phyloP scores from a whole-genome alignment of 2,329 filamentous ascomycete genomes.

The Ascochyta fabae region DNA sequence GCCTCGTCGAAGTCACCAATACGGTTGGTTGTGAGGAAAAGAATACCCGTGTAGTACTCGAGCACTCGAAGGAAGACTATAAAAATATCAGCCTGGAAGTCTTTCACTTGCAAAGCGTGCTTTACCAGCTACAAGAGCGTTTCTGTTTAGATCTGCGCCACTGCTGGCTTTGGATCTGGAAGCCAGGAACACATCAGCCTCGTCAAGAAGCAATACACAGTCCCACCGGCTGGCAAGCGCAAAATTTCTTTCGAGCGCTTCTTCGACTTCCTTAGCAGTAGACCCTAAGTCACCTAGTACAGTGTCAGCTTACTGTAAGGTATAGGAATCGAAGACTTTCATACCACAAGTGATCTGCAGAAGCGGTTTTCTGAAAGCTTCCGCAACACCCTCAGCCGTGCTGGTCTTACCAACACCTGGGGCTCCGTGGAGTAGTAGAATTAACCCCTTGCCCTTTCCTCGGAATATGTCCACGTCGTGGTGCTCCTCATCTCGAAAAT shows the following conservation, averaged over 20 bases:
- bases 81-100: no score
- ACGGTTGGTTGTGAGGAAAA: slow-evolving; percentile 45
- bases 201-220: slow-evolving; percentile 41
- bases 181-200: slow-evolving; percentile 49
- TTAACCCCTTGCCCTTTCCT: slow-evolving; percentile 27
- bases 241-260: slow-evolving; percentile 21
- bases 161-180: slow-evolving; percentile 19
- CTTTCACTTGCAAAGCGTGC: no score
- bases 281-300: no score
- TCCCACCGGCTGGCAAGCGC: slow-evolving; percentile 22
- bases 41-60: slow-evolving; percentile 49
- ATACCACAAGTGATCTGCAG: slow-evolving; percentile 18
- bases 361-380: slow-evolving; percentile 22
- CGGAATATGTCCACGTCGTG: no score
- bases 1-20: slow-evolving; percentile 77
- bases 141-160: slow-evolving; percentile 34
- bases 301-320: no score
- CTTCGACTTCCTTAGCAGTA: slow-evolving; percentile 12
- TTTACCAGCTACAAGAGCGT: slow-evolving; percentile 38
- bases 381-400: slow-evolving; percentile 29
- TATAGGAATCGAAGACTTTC: no score
- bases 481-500: no score
- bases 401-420: slow-evolving; percentile 36
- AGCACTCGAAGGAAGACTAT: slow-evolving; percentile 42
- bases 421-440: slow-evolving; percentile 31